Evolutionary conservation across 495 filamentous ascomycete genomes (phyloP), one percentile per base, ranked within the genome.

Genomic region (Glonium stellatum): DNA sequence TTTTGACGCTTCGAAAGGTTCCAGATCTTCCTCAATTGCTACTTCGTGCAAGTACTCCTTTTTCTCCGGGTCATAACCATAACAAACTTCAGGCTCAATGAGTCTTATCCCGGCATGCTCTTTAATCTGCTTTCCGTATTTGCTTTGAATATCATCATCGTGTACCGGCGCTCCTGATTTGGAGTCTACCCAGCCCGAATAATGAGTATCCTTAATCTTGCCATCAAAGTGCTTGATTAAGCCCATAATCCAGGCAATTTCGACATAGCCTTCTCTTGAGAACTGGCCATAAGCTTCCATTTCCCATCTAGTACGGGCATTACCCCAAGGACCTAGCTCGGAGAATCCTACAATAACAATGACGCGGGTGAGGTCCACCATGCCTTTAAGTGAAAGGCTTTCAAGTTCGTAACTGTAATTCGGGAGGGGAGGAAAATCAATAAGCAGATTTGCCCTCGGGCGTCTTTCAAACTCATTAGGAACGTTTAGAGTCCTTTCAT

Each of bases 141-240:
- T 54, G 4, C 37, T n/a, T 21, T 36, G 36, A 13, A 70, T 51
- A 2, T 66, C 67, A 5, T 6, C 21, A 57, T 70, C 68, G 3
- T 19, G 15, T 0, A 70, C 41, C 1, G 66, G 57, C 34, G 63
- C 27, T 21, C 44, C 54, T 3, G 55, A 66, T 35, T 61, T 54
- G 4, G 44, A n/a, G 39, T 70, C 66, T 3, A 66, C 49, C 66
- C 68, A 70, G 22, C 62, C 66, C 13, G 51, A 11, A 48, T 66
- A 66, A 2, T 23, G 70, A 61, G 44, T 68, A 65, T 61, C 70
- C 21, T 60, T 50, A 25, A 57, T 35, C 18, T 25, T 27, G 13
- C 59, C 63, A 67, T 44, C 67, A 61, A 0, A 69, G 54, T 42
- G 64, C 67, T 49, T 71, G 67, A 55, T 72, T 57, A 62, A 46